Percentiles rank a stretch among this genome's conserved stretches.
phyloP scores from a whole-genome alignment of 139 green algal species.

The Chlamydomonas asymmetrica region DNA sequence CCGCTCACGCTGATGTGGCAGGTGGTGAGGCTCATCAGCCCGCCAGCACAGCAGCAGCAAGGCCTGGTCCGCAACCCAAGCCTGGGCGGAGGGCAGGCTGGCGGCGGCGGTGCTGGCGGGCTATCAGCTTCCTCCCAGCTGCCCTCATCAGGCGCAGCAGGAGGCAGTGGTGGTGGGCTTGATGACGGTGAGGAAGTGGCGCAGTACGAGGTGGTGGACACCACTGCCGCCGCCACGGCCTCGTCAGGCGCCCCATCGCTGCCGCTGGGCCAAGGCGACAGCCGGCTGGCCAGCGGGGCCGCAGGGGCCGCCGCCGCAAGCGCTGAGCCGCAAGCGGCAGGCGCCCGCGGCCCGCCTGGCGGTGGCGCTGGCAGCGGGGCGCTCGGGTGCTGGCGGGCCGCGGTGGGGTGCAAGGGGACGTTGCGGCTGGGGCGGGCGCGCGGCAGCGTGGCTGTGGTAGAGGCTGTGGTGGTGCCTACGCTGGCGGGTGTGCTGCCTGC shows the following conservation, averaged over 20 bases:
- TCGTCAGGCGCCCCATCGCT: too few relatives aligned
- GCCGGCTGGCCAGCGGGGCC: not conserved
- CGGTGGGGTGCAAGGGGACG: conserved; percentile 18
- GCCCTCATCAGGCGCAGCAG: too few relatives aligned
- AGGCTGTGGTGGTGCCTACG: conserved; percentile 24
- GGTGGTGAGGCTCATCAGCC: too few relatives aligned
- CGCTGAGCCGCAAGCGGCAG: not conserved
- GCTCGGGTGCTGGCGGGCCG: conserved; percentile 9
- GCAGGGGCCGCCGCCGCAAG: not conserved
- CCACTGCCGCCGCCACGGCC: too few relatives aligned
- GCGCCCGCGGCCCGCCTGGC: not conserved
- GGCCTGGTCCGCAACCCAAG: too few relatives aligned
- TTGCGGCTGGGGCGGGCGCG: conserved; percentile 17
- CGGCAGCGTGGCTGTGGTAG: conserved; percentile 28
- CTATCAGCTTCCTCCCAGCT: too few relatives aligned
- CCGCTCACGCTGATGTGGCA: conserved; percentile 23
- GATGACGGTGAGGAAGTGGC: conserved; percentile 3
- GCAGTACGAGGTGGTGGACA: conserved; percentile 17
- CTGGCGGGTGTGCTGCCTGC: conserved; percentile 8
- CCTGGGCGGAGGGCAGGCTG: too few relatives aligned
- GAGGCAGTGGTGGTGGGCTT: too few relatives aligned
- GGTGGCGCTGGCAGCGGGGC: not conserved
- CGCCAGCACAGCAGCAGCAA: too few relatives aligned
- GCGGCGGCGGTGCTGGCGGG: too few relatives aligned
- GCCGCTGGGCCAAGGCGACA: too few relatives aligned